Base-by-base conservation (phyloP, 495 filamentous ascomycete species). In the Tuber indicum region DNA sequence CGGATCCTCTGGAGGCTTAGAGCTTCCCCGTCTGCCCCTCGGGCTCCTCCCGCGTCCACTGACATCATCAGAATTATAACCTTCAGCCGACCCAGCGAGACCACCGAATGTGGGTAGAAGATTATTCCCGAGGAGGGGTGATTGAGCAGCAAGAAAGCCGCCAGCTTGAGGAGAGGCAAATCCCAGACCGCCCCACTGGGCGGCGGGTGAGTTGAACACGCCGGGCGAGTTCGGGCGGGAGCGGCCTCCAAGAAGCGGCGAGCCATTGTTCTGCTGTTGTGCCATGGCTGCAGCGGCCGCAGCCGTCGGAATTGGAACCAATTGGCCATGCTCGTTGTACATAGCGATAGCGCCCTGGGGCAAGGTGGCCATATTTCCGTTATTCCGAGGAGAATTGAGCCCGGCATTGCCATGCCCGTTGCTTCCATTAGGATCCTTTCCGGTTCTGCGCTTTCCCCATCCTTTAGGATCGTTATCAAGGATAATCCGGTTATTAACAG, bases 401-500 rank as follows among this genome's bases (percentile, higher is more conserved):
- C 83, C 83, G 72, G 86, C 86, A 52, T 79, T 84, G 80, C 81
- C 80, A 74, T 82, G 82, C 73, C 78, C 79, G 72, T 80, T 76
- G 75, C 75, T 83, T 75, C 82, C 78, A 75, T 75, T 81, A 78
- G 77, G 77, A 47, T 75, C 78, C 75, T 81, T 81, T 72, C 75
- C 74, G 44, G 70, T 82, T 78, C 81, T 83, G 97, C 96, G 79
- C 94, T 94, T 76, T 94, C 97, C 76, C 95, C 91, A 83, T 93
- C 91, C 75, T 75, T 83, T 83, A 17, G 81, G 81, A 76, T 83
- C 81, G 73, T 83, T 83, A 78, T 99, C 96, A 77, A 99, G 87
- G 49, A 97, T 95, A 82, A 99, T 97, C 32, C 96, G 92, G 85
- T 98, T 98, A 86, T 98, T 98, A 75, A 99, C 96, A 7, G 96